Conservation (phyloP, 495 filamentous ascomycete genomes). For the Aspergillus heteromorphus region DNA sequence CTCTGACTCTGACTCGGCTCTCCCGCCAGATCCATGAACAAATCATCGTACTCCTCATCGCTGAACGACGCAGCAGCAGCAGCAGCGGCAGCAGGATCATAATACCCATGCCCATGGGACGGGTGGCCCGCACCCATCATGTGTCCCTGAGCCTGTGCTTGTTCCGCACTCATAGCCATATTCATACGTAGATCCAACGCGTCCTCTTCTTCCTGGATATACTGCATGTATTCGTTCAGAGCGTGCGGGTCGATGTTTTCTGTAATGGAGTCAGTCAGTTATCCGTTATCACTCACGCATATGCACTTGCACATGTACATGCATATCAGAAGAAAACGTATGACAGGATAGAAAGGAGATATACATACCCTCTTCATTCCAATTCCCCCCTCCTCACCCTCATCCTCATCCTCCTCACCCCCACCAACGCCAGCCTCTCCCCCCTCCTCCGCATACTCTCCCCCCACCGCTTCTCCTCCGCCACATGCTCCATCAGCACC, state of each 20-base stretch:
- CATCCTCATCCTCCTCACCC: slow-evolving; percentile 22
- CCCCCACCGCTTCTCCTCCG: slow-evolving; percentile 47
- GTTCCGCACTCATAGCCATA: no score
- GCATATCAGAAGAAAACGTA: not conserved
- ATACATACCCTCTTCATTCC: no score
- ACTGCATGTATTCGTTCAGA: slow-evolving; percentile 34
- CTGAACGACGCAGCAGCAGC: slow-evolving; percentile 32
- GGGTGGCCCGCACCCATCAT: no score
- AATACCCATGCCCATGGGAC: no score
- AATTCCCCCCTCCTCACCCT: no score
- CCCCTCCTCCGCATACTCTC: slow-evolving; percentile 37
- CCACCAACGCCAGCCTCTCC: slow-evolving; percentile 19
- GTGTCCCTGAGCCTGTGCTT: no score
- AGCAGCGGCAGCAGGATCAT: not conserved
- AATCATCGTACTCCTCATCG: slow-evolving; percentile 52
- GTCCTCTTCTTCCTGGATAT: slow-evolving; percentile 16
- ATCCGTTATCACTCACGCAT: no score
- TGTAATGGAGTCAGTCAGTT: not conserved
- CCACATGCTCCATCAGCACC: slow-evolving; percentile 37
- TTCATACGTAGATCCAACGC: slow-evolving; percentile 13
- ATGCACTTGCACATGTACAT: no score
- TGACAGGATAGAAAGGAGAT: not conserved
- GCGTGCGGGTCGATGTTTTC: slow-evolving; percentile 31
- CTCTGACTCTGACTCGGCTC: no score
- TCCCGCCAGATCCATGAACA: slow-evolving; percentile 40